A percentile compares a stretch with the other conserved stretches of the same genome.
Evolutionary conservation across 2,329 filamentous ascomycete species (phyloP).

Genomic region (Alternaria sp.): DNA sequence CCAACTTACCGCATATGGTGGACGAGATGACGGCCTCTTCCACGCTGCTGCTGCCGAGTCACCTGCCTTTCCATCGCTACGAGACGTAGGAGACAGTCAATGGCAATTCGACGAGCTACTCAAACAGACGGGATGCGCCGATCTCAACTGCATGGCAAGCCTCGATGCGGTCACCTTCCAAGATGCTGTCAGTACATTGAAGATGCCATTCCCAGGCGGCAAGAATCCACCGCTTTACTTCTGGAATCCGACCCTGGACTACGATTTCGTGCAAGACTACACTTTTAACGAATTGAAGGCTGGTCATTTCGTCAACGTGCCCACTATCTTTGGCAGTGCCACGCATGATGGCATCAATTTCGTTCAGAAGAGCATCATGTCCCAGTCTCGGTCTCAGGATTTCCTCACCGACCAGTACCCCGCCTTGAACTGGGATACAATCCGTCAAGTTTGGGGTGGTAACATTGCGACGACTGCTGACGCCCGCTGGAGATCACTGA

Average conservation of each 20-base stretch:
- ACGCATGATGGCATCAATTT: slow-evolving; percentile 56
- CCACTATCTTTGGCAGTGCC: slow-evolving; percentile 56
- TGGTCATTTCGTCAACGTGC: slow-evolving; percentile 52
- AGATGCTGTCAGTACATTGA: slow-evolving; percentile 45
- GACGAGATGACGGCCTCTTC: slow-evolving; percentile 49
- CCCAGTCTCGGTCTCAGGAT: slow-evolving; percentile 43
- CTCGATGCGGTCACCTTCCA: slow-evolving; percentile 51
- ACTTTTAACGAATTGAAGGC: slow-evolving; percentile 49
- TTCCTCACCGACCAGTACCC: slow-evolving; percentile 53
- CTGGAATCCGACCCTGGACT: slow-evolving; percentile 55
- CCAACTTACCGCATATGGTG: slow-evolving; percentile 49
- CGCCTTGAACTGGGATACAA: slow-evolving; percentile 35
- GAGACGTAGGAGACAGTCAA: slow-evolving; percentile 49
- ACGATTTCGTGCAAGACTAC: slow-evolving; percentile 52
- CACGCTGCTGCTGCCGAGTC: slow-evolving; percentile 47
- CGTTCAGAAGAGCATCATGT: slow-evolving; percentile 48
- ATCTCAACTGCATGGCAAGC: slow-evolving; percentile 50
- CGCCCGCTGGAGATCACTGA: slow-evolving; percentile 44
- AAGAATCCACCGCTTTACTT: slow-evolving; percentile 48
- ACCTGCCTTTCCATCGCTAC: slow-evolving; percentile 51
- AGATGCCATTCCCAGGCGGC: slow-evolving; percentile 50
- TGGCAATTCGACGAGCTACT: slow-evolving; percentile 54
- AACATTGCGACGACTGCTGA: slow-evolving; percentile 38
- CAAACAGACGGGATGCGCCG: slow-evolving; percentile 46
- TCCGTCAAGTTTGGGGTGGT: slow-evolving; percentile 42